Evolutionary conservation across 2,329 filamentous ascomycete species (phyloP), one percentile per base, ranked within the genome.

Genomic region (Fusarium odoratissimum): DNA sequence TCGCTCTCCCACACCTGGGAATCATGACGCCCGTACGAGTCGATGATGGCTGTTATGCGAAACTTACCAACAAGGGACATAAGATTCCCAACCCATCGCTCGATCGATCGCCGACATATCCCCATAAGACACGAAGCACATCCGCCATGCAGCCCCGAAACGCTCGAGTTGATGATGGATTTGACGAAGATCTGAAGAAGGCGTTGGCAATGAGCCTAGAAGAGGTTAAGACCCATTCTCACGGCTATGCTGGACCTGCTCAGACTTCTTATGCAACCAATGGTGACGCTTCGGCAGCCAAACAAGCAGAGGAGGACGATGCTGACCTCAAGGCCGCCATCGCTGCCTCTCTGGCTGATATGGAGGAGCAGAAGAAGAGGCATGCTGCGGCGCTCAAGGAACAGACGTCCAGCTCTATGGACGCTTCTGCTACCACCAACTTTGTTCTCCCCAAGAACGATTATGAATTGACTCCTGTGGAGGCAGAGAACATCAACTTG

Each of bases 201-300:
- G 96, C 96, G 2, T 83, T 99, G 68, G 94, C 97, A 68, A 98
- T 99, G 95, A 99, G 96, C 78, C 83, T 99, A 75, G 96, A 99
- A 78, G 96, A 99, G 75, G 93, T 94, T 42, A 93, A 95, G 80
- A 91, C 88, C 45, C 91, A 93, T 77, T 88, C 89, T 13, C 89
- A 90, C 30, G 93, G 92, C 25, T 97, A 95, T 80, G 89, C 92
- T 17, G 88, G 93, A 21, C 92, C 86, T 5, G 75, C 78, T 2
- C 79, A 81, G 41, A 86, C 84, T 38, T 79, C 78, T 8, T 79
- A 78, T 70, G 82, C 79, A 74, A 78, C 76, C 73, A 86, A 82
- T 62, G 82, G 71, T 11, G 69, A 83, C 54, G 71, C 80, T 7
- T 69, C 79, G 6, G 74, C 81, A 6, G 59, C 82, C 67, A 86